phyloP scores from a whole-genome alignment of 129 eudicot genomes.

The Artemisia annua region DNA sequence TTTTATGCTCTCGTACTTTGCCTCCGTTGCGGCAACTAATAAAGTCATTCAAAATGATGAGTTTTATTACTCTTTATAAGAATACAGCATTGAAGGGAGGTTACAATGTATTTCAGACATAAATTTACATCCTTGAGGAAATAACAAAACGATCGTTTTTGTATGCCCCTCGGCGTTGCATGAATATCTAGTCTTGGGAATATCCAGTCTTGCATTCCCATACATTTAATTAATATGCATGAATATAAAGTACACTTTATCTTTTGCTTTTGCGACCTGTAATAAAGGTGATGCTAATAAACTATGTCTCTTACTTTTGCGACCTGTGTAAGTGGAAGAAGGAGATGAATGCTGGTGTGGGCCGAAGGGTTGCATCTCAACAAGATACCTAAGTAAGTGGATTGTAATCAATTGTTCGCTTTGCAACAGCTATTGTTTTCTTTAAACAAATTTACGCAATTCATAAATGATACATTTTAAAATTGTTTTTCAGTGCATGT shows the following conservation, averaged over 20 bases:
- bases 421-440: background rate
- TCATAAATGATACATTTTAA: background rate
- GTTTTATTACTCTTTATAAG: too few relatives aligned
- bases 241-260: background rate
- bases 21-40: too few relatives aligned
- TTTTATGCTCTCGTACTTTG: too few relatives aligned
- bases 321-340: background rate
- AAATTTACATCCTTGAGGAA: too few relatives aligned
- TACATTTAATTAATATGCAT: background rate
- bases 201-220: background rate
- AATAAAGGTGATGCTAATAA: background rate
- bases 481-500: background rate
- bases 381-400: background rate
- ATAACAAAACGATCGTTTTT: too few relatives aligned
- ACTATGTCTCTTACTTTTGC: background rate
- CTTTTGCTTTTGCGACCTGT: background rate
- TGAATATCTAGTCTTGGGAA: background rate
- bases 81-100: too few relatives aligned
- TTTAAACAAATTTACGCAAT: background rate
- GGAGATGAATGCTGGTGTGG: background rate
- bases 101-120: too few relatives aligned
- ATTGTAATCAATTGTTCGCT: background rate
- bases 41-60: too few relatives aligned
- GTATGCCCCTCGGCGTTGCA: too few relatives aligned
- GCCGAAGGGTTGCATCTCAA: background rate